Percentiles rank a stretch among this genome's conserved stretches.
These are phyloP conservation scores for Thermothelomyces thermophilus DNA, from an alignment of 2,329 filamentous ascomycete genomes.

Conservation along the genomic window DNA sequence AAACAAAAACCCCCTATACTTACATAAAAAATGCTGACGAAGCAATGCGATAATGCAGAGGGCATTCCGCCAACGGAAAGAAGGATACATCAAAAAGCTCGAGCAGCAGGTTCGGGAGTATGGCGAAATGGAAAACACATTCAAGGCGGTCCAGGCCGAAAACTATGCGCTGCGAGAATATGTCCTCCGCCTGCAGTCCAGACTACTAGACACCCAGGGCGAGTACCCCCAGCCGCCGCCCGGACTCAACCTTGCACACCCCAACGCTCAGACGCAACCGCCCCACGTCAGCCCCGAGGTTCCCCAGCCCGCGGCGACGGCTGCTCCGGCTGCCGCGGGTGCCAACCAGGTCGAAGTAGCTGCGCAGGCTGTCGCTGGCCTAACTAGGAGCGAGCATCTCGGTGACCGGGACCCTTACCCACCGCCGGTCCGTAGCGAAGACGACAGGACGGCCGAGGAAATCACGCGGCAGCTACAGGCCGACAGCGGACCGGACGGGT, in stretches of 20 bases:
- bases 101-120: slow-evolving; percentile 88
- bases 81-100: slow-evolving; percentile 95
- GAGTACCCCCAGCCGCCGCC: slow-evolving; percentile 79
- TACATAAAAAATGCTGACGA: slow-evolving; percentile 15
- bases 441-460: slow-evolving; percentile 47
- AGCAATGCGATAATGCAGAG: slow-evolving; percentile 49
- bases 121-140: slow-evolving; percentile 65
- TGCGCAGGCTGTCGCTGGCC: slow-evolving; percentile 40
- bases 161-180: slow-evolving; percentile 91
- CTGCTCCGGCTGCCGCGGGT: slow-evolving; percentile 22
- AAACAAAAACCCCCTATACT: slow-evolving; percentile 7
- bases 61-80: slow-evolving; percentile 94
- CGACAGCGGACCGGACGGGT: slow-evolving; percentile 26
- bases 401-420: slow-evolving; percentile 2
- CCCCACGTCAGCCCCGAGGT: slow-evolving; percentile 2
- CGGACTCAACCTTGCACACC: slow-evolving; percentile 64
- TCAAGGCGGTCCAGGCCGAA: slow-evolving; percentile 76
- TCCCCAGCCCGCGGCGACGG: slow-evolving; percentile 8
- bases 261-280: slow-evolving; percentile 28
- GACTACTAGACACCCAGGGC: slow-evolving; percentile 73
- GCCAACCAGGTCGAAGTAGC: slow-evolving; percentile 41
- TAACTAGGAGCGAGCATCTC: slow-evolving; percentile 22
- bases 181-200: slow-evolving; percentile 81
- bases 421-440: slow-evolving; percentile 21
- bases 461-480: slow-evolving; percentile 48